Base-by-base conservation (phyloP, 805 yeast genomes). In the Zygosaccharomyces kombuchaensis region DNA sequence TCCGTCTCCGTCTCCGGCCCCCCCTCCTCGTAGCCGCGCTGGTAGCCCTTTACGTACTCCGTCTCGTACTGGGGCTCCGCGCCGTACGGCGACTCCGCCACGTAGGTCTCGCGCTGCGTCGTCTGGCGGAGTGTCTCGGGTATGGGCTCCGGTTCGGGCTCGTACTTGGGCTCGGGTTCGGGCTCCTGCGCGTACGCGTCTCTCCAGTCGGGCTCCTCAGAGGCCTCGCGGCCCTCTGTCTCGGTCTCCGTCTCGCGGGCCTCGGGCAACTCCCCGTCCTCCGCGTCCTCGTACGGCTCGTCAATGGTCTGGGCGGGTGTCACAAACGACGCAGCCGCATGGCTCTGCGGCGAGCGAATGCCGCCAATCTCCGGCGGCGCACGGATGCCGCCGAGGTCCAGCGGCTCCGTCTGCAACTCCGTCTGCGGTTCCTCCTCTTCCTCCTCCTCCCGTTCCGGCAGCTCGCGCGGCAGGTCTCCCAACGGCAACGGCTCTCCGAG, bases 241-340 rank as follows among this genome's bases (percentile, higher is more conserved):
- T 3, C 3, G 5, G 21, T 19, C 21, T 19, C 5, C 21, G 5
- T 3, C 21, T 19, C 21, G 21, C 21, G 21, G 5, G 21, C 5
- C 21, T 19, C 21, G 21, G 5, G 21, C 21, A 19, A 19, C 21
- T 19, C 21, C 21, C 21, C 21, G 21, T 19, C 21, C 21, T 19
- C 21, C 5, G 32, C 32, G n/a, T 38, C 41, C 25, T 38, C 41
- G 25, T 38, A 38, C 12, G 29, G 21, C 23, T 38, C 41, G 31
- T 38, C 41, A 10, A 38, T 38, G 8, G 41, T 38, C 22, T 38
- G 41, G 6, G 41, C 41, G 2, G 41, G 41, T 2, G 41, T 38
- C 16, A 38, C 41, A 17, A 38, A 38, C 25, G 41, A 38, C 14
- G 41, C 34, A 27, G 34, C 34, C n/a, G 41, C 25, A 6, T 38